Evolutionary conservation across 208 protist species (phyloP), one percentile per base, ranked within the genome.

Genomic region (Trypanosoma mega): DNA sequence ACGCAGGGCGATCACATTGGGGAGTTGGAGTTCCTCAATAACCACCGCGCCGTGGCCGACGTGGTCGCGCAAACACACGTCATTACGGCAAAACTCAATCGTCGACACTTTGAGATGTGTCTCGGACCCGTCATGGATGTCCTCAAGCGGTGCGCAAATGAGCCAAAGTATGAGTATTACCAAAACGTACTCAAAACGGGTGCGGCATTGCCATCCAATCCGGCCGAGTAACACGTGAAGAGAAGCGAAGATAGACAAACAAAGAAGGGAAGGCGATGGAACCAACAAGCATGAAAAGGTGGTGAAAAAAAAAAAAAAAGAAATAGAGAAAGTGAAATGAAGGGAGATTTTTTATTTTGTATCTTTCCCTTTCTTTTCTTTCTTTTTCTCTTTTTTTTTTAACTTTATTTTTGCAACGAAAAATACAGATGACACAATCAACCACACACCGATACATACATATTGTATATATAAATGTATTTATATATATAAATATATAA

Each of bases 41-140:
- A 96, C 33, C 90, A 96, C 69, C 71, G 73, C 48, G 87, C 72
- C 16, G 90, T 94, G 16, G 90, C 90, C 1, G 90, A 96, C 44
- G 74, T 96, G 5, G 63, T 83, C 16, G 87, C 90, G 41, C 50
- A 74, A 34, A 93, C 90, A 20, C 60, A 76, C 47, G 87, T 96
- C 31, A 87, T 76, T 9, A 92, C 90, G 27, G 90, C 90, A 26
- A 92, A 93, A 68, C 71, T 96, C 4, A 96, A 96, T 71, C 85
- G 90, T 45, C 82, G 82, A 8, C 90, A 96, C 77, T 96, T 96
- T 59, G 90, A 96, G 71, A 90, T 96, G 86, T 96, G 87, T 66
- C 87, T 96, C 68, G 90, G 90, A 9, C 87, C 90, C 12, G 87
- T 96, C 20, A 85, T 96, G 30, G 84, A 96, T 34, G 80, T 96